Conservation (phyloP, 257 asterid species). For the Buddleja alternifolia region DNA sequence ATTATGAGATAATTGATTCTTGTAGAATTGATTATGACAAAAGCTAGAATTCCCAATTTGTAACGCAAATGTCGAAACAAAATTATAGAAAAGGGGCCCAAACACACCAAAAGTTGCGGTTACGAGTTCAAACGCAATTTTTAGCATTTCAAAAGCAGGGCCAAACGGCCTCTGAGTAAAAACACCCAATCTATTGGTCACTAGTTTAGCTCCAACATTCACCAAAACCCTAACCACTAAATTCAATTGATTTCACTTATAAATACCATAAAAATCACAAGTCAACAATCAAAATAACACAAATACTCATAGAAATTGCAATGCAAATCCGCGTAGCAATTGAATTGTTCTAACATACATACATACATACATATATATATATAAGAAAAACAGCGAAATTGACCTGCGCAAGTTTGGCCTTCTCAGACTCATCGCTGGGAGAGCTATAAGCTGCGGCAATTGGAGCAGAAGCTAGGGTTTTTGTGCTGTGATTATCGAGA, state of each 20-base stretch:
- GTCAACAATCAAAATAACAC: conserved; percentile 6
- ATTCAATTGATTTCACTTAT: conserved; percentile 28
- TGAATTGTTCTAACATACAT: conserved; percentile 3
- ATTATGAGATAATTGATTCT: too few relatives aligned
- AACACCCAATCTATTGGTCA: not conserved
- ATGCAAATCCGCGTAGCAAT: conserved; percentile 17
- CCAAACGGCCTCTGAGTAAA: too few relatives aligned
- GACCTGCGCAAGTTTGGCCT: conserved; percentile 93
- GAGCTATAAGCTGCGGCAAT: conserved; percentile 50
- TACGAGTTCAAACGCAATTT: too few relatives aligned
- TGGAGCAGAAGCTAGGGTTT: conserved; percentile 53
- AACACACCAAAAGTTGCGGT: too few relatives aligned
- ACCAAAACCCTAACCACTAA: conserved; percentile 44
- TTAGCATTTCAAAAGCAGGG: too few relatives aligned
- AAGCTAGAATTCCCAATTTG: too few relatives aligned
- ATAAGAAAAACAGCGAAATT: conserved; percentile 23
- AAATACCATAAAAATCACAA: conserved; percentile 16
- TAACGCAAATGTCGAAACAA: too few relatives aligned
- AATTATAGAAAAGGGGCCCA: too few relatives aligned
- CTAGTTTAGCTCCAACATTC: conserved; percentile 13
- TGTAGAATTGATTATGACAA: too few relatives aligned
- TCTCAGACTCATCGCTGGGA: conserved; percentile 67
- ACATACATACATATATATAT: not conserved
- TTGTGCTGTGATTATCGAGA: conserved; percentile 32
- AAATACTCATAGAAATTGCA: not conserved